These are phyloP conservation scores for Sporisorium scitamineum DNA, from an alignment of 1,284 basidiomycete species.

Conservation along the genomic window DNA sequence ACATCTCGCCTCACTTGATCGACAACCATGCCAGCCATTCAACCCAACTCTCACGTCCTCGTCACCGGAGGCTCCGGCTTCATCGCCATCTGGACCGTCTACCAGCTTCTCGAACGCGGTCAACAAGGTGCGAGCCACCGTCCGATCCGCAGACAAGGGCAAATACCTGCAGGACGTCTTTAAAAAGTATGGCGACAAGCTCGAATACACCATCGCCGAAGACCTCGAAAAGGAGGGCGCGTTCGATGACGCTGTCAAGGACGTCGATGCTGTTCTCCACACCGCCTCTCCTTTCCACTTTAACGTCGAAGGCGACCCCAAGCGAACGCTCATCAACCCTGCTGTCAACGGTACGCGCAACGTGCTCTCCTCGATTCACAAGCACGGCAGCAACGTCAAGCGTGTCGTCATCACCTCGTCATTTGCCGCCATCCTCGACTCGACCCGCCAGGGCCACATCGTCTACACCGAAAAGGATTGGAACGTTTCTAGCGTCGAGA, in stretches of 20 bases:
- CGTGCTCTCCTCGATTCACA: constrained; percentile 74
- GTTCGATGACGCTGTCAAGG: constrained; percentile 79
- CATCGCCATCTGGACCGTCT: constrained; percentile 68
- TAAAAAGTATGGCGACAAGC: constrained; percentile 71
- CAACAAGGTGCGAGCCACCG: constrained; percentile 74
- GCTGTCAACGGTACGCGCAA: constrained; percentile 77
- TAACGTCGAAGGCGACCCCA: constrained; percentile 59
- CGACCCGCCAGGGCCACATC: constrained; percentile 45
- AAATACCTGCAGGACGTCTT: constrained; percentile 73
- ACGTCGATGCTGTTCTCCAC: constrained; percentile 76
- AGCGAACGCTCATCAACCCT: constrained; percentile 73
- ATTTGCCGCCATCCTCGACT: constrained; percentile 73
- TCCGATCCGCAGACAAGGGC: constrained; percentile 74
- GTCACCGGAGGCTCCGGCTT: constrained; percentile 71
- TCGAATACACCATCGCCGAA: constrained; percentile 74
- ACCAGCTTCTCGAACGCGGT: constrained; percentile 71
- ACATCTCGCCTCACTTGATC: neutral
- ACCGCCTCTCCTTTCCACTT: constrained; percentile 74
- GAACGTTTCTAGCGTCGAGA: constrained; percentile 75
- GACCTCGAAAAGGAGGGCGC: constrained; percentile 75
- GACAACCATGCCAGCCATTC: constrained; percentile 71
- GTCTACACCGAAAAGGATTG: constrained; percentile 74
- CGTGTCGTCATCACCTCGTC: constrained; percentile 79
- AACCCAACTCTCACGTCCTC: constrained; percentile 70
- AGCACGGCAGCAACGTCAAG: constrained; percentile 72